Base-by-base conservation (phyloP, 306 rosid species). In the Lablab purpureus region DNA sequence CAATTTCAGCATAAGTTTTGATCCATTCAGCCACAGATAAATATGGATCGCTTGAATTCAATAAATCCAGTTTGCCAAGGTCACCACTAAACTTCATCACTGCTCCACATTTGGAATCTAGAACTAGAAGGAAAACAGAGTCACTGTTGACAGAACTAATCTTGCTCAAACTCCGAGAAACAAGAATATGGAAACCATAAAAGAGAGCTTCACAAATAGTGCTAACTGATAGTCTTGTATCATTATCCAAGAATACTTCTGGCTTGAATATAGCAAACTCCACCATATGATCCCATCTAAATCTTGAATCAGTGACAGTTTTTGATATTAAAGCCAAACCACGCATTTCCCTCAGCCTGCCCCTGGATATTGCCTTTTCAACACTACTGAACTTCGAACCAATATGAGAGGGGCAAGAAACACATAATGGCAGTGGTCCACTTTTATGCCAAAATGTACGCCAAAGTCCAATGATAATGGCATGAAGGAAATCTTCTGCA, bases 371-470 rank as follows among this genome's bases (percentile, higher is more conserved):
- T 10, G 92, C 96, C 88, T 87, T 90, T 22, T 92, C 98, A 41
- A 94, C 88, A 10, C 89, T 83, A 76, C 52, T 89, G 79, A 94
- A 94, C 85, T 83, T 94, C 15, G 94, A 94, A 79, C 97, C 98
- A 59, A 87, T 81, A 74, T 84, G 68, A 65, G 90, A 87, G 18
- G 97, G 92, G 60, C 98, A 88, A 18, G 98, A 90, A 62, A 94
- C 88, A 67, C 90, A 89, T 68, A 90, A 82, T 7, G 97, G 98
- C 2, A 89, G 75, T 1, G 91, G 91, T 50, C 96, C 94, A 17
- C 88, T 89, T 86, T 86, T 94, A 84, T 88, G 97, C 98, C 98
- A 94, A 80, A 92, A 94, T 9, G 97, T 89, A 21, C 95, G 97
- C 98, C 98, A 94, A 17, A 94, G 83, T 54, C 98, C 94, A 70